Evolutionary conservation across 345 rosid species (phyloP), one percentile per base, ranked within the genome.

Genomic region (Gossypium stocksii): DNA sequence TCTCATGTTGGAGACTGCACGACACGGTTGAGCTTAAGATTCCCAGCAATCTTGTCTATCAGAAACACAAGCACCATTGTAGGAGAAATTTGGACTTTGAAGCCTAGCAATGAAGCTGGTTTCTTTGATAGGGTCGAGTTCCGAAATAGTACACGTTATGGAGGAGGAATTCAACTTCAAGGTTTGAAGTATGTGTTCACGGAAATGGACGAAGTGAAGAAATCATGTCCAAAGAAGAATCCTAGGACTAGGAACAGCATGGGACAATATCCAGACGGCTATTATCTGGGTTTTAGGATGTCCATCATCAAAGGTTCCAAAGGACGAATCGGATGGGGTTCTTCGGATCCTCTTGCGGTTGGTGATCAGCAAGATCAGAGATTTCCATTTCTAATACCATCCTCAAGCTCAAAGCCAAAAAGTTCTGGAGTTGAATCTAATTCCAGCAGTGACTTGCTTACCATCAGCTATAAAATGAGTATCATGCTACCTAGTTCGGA

Each of bases 1-100:
- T 53, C 71, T 77, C 70, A 54, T 46, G 80, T 84, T 62, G 89
- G 84, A 69, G 85, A 84, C 73, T 84, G 89, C 78, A 84, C 86
- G 2, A 77, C 79, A 52, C 78, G 70, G 29, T 52, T 87, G 62
- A 84, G 73, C 69, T 52, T 85, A 76, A 48, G 80, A 16, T 83
- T 85, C 70, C 85, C 82, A 1, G 80, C 75, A 61, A 63, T 76
- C 23, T 77, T 80, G 85, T 80, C 82, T 46, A 77, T 84, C 65
- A 70, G 66, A 65, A 52, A 84, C 19, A 63, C 79, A 3, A 72
- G 58, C 59, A n/a, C 3, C 23, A 48, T 84, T 34, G 76, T 66
- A 14, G 90, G 90, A 71, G 60, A 64, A 67, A 83, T 84, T 29
- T 82, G 80, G 75, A 85, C 80, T 22, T 62, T 57, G 29, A 75